phyloP scores from a whole-genome alignment of 2,329 filamentous ascomycete species.

The Fusarium pininemorale region DNA sequence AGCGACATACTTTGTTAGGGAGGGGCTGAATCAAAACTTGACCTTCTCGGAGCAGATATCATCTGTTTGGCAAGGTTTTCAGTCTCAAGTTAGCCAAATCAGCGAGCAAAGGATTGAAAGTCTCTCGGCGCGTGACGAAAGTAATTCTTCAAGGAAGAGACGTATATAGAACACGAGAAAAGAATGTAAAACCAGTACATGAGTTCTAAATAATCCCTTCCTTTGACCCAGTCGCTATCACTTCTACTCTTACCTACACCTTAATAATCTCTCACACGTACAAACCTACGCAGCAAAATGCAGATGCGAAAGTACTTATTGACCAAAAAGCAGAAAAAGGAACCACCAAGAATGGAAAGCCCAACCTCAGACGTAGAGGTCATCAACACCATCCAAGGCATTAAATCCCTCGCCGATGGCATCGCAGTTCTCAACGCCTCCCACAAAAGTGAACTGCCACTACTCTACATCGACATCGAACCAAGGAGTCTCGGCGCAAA shows the following conservation, averaged over 20 bases:
- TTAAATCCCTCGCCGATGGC: not conserved
- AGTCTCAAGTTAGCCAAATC: too few relatives aligned
- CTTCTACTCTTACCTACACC: too few relatives aligned
- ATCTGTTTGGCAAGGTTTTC: rapidly evolving
- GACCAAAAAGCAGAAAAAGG: rapidly evolving
- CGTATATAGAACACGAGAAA: rapidly evolving
- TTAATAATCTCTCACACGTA: rapidly evolving
- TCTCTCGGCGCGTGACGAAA: rapidly evolving
- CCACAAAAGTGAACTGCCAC: not conserved
- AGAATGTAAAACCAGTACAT: not conserved
- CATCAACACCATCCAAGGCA: not conserved
- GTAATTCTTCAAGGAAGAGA: rapidly evolving
- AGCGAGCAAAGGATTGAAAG: too few relatives aligned
- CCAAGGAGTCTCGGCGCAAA: not conserved
- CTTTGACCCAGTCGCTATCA: rapidly evolving
- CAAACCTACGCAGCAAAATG: rapidly evolving
- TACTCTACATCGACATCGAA: not conserved
- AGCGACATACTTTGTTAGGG: rapidly evolving
- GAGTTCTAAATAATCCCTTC: too few relatives aligned
- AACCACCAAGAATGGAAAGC: not conserved
- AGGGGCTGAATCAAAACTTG: rapidly evolving
- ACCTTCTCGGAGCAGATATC: rapidly evolving
- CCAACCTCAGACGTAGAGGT: not conserved
- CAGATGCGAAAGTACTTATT: rapidly evolving
- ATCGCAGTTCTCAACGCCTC: not conserved